A percentile compares a stretch with the other conserved stretches of the same genome.
Evolutionary conservation across 345 rosid species (phyloP).

Genomic region (Moringa oleifera): DNA sequence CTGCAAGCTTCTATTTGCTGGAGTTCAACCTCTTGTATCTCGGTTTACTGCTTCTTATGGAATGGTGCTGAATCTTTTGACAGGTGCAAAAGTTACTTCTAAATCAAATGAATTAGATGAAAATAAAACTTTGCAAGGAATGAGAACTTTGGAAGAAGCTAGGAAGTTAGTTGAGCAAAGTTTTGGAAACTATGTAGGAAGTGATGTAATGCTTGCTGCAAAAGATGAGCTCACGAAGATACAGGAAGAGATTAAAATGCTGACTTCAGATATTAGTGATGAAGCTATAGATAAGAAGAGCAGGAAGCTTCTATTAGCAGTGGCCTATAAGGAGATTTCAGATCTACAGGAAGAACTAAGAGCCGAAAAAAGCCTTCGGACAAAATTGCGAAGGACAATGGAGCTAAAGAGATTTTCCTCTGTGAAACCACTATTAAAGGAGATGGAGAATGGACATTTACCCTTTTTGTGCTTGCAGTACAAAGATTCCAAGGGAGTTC

Average conservation of each 20-base stretch:
- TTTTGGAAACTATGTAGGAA: constrained; percentile 92
- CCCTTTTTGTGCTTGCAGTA: constrained; percentile 83
- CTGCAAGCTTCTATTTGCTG: constrained; percentile 81
- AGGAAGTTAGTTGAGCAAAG: constrained; percentile 89
- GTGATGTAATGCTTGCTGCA: constrained; percentile 89
- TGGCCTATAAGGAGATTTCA: constrained; percentile 69
- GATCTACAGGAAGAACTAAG: constrained; percentile 65
- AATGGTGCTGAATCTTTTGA: constrained; percentile 90
- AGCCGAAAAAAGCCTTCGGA: constrained; percentile 58
- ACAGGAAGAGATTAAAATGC: constrained; percentile 58
- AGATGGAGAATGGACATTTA: constrained; percentile 60
- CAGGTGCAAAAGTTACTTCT: constrained; percentile 67
- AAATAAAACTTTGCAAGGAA: constrained; percentile 45
- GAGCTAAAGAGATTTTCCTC: constrained; percentile 59
- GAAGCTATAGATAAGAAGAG: constrained; percentile 81
- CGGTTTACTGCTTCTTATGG: constrained; percentile 98
- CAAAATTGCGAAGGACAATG: constrained; percentile 57
- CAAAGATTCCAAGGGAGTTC: constrained; percentile 68
- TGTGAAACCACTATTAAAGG: constrained; percentile 58
- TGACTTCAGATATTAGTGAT: constrained; percentile 63
- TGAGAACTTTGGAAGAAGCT: constrained; percentile 88
- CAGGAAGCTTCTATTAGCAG: constrained; percentile 54
- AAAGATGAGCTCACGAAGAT: constrained; percentile 81
- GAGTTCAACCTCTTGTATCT: constrained; percentile 85
- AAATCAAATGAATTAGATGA: constrained; percentile 47